These are phyloP conservation scores for Didymella arachidicola DNA, from an alignment of 2,329 filamentous ascomycete genomes.

Conservation along the genomic window DNA sequence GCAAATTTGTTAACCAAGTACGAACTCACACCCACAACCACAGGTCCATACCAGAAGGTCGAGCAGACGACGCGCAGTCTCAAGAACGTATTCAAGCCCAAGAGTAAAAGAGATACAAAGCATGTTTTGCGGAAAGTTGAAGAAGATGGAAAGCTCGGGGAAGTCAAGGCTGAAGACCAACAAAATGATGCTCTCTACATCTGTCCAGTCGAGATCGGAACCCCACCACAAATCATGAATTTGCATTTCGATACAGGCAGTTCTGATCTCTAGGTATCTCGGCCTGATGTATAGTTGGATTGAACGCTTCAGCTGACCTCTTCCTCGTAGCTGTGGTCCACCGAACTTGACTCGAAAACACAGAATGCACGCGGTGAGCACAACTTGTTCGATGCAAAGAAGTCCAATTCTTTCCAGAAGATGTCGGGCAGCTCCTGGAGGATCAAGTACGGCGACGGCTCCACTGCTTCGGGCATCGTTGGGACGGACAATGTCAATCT, in stretches of 20 bases:
- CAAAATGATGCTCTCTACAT: conserved; percentile 50
- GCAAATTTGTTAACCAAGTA: conserved; percentile 67
- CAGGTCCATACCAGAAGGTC: conserved; percentile 67
- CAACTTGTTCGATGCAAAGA: conserved; percentile 61
- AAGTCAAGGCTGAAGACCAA: conserved; percentile 53
- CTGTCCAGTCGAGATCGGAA: conserved; percentile 66
- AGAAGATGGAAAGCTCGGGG: conserved; percentile 52
- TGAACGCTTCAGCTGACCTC: background rate
- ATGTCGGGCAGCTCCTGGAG: conserved; percentile 62
- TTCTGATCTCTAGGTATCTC: conserved; percentile 65
- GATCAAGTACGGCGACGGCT: conserved; percentile 70
- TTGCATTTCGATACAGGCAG: conserved; percentile 75
- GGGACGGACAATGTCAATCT: conserved; percentile 69
- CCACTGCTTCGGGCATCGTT: conserved; percentile 67
- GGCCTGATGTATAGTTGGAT: background rate
- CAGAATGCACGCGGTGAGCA: conserved; percentile 60
- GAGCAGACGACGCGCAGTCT: conserved; percentile 50
- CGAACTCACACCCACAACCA: conserved; percentile 67
- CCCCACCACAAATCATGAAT: conserved; percentile 62
- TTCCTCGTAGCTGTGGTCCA: conserved; percentile 32
- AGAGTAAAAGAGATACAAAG: conserved; percentile 56
- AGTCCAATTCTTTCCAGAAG: conserved; percentile 43
- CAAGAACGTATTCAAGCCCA: conserved; percentile 50
- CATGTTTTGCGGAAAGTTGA: conserved; percentile 54
- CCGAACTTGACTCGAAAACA: conserved; percentile 30